Conservation (phyloP, 768 basidiomycete genomes). For the Suillus cothurnatus region DNA sequence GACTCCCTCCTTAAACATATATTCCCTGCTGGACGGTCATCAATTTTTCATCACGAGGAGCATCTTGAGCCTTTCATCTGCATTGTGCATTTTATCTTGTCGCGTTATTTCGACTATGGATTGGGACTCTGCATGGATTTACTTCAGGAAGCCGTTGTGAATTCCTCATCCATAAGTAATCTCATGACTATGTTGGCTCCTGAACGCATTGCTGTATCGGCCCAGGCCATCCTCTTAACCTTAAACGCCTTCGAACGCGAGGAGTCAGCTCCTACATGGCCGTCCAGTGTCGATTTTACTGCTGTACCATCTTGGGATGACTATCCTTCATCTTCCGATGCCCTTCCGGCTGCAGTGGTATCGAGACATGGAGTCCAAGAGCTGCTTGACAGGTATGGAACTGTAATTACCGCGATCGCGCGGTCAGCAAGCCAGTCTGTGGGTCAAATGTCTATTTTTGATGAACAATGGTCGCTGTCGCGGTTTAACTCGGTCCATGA, state of each 20-base stretch:
- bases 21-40: conserved; percentile 70
- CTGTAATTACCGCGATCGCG: conserved; percentile 58
- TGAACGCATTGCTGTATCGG: conserved; percentile 72
- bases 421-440: conserved; percentile 61
- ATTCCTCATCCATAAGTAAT: conserved; percentile 35
- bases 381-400: conserved; percentile 67
- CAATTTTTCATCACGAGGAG: conserved; percentile 69
- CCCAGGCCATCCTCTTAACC: conserved; percentile 78
- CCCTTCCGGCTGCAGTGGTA: conserved; percentile 54
- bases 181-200: conserved; percentile 55
- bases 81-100: conserved; percentile 80
- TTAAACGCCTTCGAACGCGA: conserved; percentile 75
- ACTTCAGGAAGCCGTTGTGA: conserved; percentile 67
- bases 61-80: conserved; percentile 76
- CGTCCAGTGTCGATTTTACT: conserved; percentile 69
- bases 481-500: conserved; percentile 54
- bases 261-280: conserved; percentile 72
- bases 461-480: conserved; percentile 77
- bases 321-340: conserved; percentile 70
- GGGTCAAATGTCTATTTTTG: conserved; percentile 79
- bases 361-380: conserved; percentile 70
- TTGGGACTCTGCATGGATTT: conserved; percentile 80
- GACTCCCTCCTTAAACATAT: conserved; percentile 75
- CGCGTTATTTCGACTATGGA: conserved; percentile 84
- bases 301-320: conserved; percentile 55